A percentile compares a stretch with the other conserved stretches of the same genome.
Conservation (phyloP, 2,329 filamentous ascomycete species). For the Sporothrix pseudoabietina region DNA sequence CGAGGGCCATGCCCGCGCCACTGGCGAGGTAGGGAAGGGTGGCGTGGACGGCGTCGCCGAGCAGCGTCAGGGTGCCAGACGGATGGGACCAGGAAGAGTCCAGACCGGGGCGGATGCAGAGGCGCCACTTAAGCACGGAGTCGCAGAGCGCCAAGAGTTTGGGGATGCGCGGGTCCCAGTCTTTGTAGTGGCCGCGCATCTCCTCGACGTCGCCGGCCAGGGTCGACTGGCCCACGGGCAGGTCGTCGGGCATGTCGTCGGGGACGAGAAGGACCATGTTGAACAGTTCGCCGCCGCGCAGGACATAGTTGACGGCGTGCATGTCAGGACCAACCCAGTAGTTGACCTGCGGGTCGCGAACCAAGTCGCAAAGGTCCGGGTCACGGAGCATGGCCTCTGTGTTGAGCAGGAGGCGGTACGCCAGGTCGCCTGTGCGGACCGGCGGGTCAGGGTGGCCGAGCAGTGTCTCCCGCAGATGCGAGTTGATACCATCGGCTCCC, state of each 20-base stretch:
- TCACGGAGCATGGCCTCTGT: conserved; percentile 39
- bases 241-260: conserved; percentile 31
- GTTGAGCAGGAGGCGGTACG: conserved; percentile 43
- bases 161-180: conserved; percentile 44
- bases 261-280: conserved; percentile 42
- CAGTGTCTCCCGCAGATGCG: conserved; percentile 31
- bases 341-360: conserved; percentile 40
- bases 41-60: conserved; percentile 30
- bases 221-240: conserved; percentile 35
- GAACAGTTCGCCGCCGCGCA: conserved; percentile 41
- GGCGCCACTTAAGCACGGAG: conserved; percentile 51
- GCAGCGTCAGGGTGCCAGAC: conserved; percentile 21
- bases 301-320: conserved; percentile 42
- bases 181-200: conserved; percentile 42
- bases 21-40: conserved; percentile 51
- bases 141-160: conserved; percentile 44
- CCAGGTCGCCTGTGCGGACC: conserved; percentile 42
- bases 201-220: conserved; percentile 41
- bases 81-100: conserved; percentile 48
- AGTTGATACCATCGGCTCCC: conserved; percentile 47
- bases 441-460: conserved; percentile 36
- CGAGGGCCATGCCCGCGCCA: conserved; percentile 50
- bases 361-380: conserved; percentile 38
- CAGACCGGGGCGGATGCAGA: conserved; percentile 48
- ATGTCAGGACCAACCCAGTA: conserved; percentile 43